Evolutionary conservation across 768 basidiomycete genomes (phyloP), one percentile per base, ranked within the genome.

Genomic region (Lactarius quietus): DNA sequence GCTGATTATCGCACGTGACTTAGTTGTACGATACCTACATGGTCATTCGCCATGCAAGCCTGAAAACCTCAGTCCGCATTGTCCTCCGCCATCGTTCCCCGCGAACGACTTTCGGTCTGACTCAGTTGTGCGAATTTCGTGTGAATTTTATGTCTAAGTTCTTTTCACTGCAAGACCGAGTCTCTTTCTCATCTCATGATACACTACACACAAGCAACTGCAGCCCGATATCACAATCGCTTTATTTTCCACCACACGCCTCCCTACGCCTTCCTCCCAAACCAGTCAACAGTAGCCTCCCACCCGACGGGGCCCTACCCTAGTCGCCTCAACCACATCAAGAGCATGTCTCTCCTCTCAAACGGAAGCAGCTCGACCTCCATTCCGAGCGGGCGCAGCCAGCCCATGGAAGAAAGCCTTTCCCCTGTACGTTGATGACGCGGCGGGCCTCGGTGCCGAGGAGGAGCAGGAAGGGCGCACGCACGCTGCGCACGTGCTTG

Each of bases 391-490:
- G 59, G 68, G 55, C 72, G 74, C 29, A 78, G 69, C n/a, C n/a
- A n/a, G n/a, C 23, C 72, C 72, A 61, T 78, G 74, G 41, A 70
- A 78, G 68, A 71, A 75, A 3, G 70, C 68, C 61, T 69, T 71
- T 1, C 69, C n/a, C 69, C 28, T 78, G 77, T 38, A 72, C 67
- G 0, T 74, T 72, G n/a, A 76, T 69, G 3, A 78, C 77, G 0
- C 77, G 69, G 4, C 72, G 71, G 55, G 77, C 77, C 35, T 61
- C 69, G 8, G 63, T 59, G 1, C 77, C 77, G 48, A 77, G 65
- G 52, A 74, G 65, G 62, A 78, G 59, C 26, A 77, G 65, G 3
- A 75, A 75, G 0, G 76, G 75, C 7, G 73, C 68, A 23, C 52
- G 61, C 41, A 77, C 75, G 0, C 68, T 52, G n/a, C 62, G 55